A percentile compares a stretch with the other conserved stretches of the same genome.
phyloP scores from a whole-genome alignment of 345 rosid species.

The Anastatica hierochuntica region DNA sequence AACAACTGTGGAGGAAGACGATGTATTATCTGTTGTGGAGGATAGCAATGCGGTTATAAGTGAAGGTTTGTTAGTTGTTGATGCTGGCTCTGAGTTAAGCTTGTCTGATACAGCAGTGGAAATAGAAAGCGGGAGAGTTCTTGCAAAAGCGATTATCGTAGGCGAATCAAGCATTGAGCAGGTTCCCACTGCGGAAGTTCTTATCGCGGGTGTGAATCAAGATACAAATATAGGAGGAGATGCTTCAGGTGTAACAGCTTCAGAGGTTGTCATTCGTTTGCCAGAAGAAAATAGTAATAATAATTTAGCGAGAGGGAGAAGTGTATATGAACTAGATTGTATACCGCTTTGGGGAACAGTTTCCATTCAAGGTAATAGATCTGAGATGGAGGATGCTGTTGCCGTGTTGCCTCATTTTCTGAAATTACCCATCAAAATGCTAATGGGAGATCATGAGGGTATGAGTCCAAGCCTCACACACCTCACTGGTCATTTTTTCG shows the following conservation, averaged over 20 bases:
- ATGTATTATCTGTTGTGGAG: slow-evolving; percentile 36
- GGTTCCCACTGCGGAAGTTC: slow-evolving; percentile 53
- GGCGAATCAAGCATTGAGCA: no score
- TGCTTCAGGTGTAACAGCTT: slow-evolving; percentile 36
- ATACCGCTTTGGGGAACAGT: slow-evolving; percentile 87
- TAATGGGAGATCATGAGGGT: slow-evolving; percentile 56
- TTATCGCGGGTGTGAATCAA: slow-evolving; percentile 30
- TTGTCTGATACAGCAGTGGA: slow-evolving; percentile 40
- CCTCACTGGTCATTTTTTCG: slow-evolving; percentile 80
- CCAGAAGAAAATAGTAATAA: slow-evolving; percentile 42
- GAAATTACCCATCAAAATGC: slow-evolving; percentile 71
- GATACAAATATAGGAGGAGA: slow-evolving; percentile 29
- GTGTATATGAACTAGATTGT: slow-evolving; percentile 80
- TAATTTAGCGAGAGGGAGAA: slow-evolving; percentile 38
- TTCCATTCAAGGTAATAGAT: slow-evolving; percentile 80
- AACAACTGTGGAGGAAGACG: slow-evolving; percentile 50
- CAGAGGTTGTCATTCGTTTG: slow-evolving; percentile 50
- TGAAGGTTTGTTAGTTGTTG: slow-evolving; percentile 46
- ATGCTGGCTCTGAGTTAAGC: slow-evolving; percentile 38
- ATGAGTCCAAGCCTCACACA: slow-evolving; percentile 36
- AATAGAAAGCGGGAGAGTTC: no score
- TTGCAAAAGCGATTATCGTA: no score
- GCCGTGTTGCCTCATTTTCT: slow-evolving; percentile 54
- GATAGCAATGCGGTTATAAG: slow-evolving; percentile 39
- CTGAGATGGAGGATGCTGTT: slow-evolving; percentile 96